Conservation (phyloP, 2,329 filamentous ascomycete species). For the Xylaria multiplex region DNA sequence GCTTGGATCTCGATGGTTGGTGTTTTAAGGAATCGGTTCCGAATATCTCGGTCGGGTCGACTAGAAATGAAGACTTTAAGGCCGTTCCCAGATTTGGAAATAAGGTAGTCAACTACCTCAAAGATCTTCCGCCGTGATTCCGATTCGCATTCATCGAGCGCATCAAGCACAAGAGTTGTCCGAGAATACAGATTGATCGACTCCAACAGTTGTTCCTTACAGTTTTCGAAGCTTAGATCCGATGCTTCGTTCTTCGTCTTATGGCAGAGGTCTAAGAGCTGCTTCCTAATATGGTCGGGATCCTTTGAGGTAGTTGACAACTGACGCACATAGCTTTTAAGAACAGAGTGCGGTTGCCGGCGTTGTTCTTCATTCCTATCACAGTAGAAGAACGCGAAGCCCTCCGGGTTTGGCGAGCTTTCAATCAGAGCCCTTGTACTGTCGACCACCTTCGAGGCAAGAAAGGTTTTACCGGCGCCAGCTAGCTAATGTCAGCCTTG, state of each 20-base stretch:
- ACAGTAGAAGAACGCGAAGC: slow-evolving; percentile 30
- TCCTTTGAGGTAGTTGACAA: slow-evolving; percentile 11
- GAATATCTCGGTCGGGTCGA: slow-evolving; percentile 30
- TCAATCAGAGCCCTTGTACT: not conserved
- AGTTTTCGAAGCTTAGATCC: slow-evolving; percentile 6
- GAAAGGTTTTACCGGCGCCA: slow-evolving; percentile 28
- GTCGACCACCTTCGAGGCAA: slow-evolving; percentile 25
- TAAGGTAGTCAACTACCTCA: slow-evolving; percentile 16
- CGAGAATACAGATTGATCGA: slow-evolving; percentile 17
- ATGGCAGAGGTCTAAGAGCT: slow-evolving; percentile 6
- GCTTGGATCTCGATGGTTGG: slow-evolving; percentile 30
- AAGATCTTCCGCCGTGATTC: slow-evolving; percentile 13
- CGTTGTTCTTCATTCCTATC: slow-evolving; percentile 18
- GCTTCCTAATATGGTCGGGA: not conserved
- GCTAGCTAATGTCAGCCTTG: slow-evolving; percentile 10
- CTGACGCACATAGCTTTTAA: slow-evolving; percentile 26
- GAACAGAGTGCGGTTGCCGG: slow-evolving; percentile 8
- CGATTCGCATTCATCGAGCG: slow-evolving; percentile 24
- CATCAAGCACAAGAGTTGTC: slow-evolving; percentile 28
- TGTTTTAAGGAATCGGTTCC: slow-evolving; percentile 4
- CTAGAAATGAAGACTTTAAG: slow-evolving; percentile 33
- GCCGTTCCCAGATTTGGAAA: not conserved
- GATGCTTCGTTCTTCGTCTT: not conserved
- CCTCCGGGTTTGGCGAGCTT: not conserved
- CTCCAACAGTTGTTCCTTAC: slow-evolving; percentile 17